Conservation (phyloP, 2,329 filamentous ascomycete genomes). For the Epichloe uncinata region DNA sequence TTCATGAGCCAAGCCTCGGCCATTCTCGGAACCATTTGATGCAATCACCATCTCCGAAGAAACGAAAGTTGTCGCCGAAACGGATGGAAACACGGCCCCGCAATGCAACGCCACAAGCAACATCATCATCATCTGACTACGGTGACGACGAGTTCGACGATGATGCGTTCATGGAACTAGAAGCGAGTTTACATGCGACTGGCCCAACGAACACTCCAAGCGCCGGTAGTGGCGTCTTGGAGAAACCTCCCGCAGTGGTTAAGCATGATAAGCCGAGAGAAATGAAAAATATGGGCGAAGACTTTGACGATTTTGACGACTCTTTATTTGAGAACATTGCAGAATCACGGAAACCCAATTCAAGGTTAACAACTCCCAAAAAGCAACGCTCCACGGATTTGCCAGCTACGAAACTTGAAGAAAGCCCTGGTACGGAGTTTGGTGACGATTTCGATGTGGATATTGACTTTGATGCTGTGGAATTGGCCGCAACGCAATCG, state of each 20-base stretch:
- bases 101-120: slow-evolving; percentile 7
- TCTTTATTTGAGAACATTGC: slow-evolving; percentile 38
- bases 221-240: slow-evolving; percentile 19
- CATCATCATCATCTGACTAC: slow-evolving; percentile 31
- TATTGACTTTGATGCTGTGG: slow-evolving; percentile 65
- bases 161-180: slow-evolving; percentile 42
- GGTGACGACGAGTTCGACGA: slow-evolving; percentile 47
- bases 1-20: slow-evolving; percentile 28
- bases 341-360: slow-evolving; percentile 5
- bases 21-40: slow-evolving; percentile 16
- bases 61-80: slow-evolving; percentile 17
- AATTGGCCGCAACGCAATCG: slow-evolving; percentile 61
- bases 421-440: slow-evolving; percentile 19
- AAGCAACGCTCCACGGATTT: slow-evolving; percentile 4
- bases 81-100: slow-evolving; percentile 12
- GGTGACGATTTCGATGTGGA: slow-evolving; percentile 48
- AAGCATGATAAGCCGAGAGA: neutral
- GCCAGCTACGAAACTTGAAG: slow-evolving; percentile 3
- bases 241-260: neutral
- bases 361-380: slow-evolving; percentile 5
- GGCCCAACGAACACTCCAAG: slow-evolving; percentile 5
- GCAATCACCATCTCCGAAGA: slow-evolving; percentile 32
- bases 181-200: slow-evolving; percentile 25
- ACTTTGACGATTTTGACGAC: slow-evolving; percentile 55
- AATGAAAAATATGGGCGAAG: slow-evolving; percentile 21